phyloP scores from a whole-genome alignment of 1,284 basidiomycete species.

The Schizopora paradoxa region DNA sequence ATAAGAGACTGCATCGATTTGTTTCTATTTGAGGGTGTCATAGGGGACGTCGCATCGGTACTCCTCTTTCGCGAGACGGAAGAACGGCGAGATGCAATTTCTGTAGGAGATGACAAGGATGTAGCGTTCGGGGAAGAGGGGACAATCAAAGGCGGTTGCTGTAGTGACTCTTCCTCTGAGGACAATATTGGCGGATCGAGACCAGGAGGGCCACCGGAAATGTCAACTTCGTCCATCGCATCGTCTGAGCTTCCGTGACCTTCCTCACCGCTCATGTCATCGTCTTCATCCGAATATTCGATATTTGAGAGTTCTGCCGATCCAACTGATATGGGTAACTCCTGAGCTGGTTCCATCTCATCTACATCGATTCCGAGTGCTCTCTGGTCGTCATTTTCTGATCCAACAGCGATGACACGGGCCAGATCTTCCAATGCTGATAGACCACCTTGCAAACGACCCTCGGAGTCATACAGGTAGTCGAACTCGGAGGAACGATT shows the following conservation, averaged over 20 bases:
- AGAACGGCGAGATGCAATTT: slow-evolving; percentile 27
- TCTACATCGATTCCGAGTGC: slow-evolving; percentile 52
- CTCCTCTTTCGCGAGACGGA: slow-evolving; percentile 19
- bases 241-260: slow-evolving; percentile 66
- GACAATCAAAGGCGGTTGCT: slow-evolving; percentile 23
- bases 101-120: slow-evolving; percentile 14
- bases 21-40: slow-evolving; percentile 13
- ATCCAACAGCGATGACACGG: slow-evolving; percentile 63
- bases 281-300: slow-evolving; percentile 73
- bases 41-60: too few species aligned
- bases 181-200: slow-evolving; percentile 26
- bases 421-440: slow-evolving; percentile 78
- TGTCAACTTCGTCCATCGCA: slow-evolving; percentile 72
- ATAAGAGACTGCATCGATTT: slow-evolving; percentile 19
- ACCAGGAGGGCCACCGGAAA: slow-evolving; percentile 50
- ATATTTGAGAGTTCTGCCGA: slow-evolving; percentile 49
- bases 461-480: slow-evolving; percentile 73
- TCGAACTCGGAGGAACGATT: slow-evolving; percentile 73
- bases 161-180: slow-evolving; percentile 24
- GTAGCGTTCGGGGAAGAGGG: slow-evolving; percentile 14
- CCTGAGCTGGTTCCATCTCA: slow-evolving; percentile 61
- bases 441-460: slow-evolving; percentile 77
- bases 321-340: slow-evolving; percentile 65
- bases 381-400: slow-evolving; percentile 53
- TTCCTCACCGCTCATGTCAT: slow-evolving; percentile 63